Evolutionary conservation across 2,329 filamentous ascomycete genomes (phyloP).

Genomic region (Penicillium concentricum): DNA sequence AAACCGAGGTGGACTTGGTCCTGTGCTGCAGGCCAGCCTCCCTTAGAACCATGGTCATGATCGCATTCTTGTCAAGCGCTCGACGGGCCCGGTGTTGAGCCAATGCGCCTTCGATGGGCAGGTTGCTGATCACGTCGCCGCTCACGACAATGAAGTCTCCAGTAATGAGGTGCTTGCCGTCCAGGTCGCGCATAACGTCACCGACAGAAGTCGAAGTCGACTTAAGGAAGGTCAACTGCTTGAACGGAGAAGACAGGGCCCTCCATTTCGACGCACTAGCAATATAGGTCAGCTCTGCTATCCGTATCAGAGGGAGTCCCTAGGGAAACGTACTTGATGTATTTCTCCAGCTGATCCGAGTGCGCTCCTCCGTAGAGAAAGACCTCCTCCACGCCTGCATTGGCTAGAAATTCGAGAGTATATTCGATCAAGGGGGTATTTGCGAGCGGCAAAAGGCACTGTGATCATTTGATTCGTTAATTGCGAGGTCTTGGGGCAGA

Average conservation of each 20-base stretch:
- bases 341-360: slow-evolving; percentile 80
- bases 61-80: slow-evolving; percentile 83
- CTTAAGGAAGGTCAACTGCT: slow-evolving; percentile 77
- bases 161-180: slow-evolving; percentile 78
- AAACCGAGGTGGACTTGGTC: slow-evolving; percentile 72
- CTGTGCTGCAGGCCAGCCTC: slow-evolving; percentile 73
- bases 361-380: slow-evolving; percentile 90
- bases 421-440: slow-evolving; percentile 97
- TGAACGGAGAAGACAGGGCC: slow-evolving; percentile 73
- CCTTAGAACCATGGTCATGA: slow-evolving; percentile 93
- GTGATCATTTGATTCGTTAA: slow-evolving; percentile 7
- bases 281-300: slow-evolving; percentile 13
- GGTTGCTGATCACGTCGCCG: slow-evolving; percentile 87
- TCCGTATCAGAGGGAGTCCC: background rate
- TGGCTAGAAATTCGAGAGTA: slow-evolving; percentile 91
- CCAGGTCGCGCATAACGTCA: slow-evolving; percentile 91
- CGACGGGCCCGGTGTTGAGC: slow-evolving; percentile 77
- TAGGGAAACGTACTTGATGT: slow-evolving; percentile 60
- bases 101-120: slow-evolving; percentile 77
- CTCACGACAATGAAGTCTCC: slow-evolving; percentile 92
- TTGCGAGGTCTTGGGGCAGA: background rate
- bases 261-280: slow-evolving; percentile 69
- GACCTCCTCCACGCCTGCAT: slow-evolving; percentile 91
- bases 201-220: slow-evolving; percentile 85
- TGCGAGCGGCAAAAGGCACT: slow-evolving; percentile 90